phyloP scores from a whole-genome alignment of 345 rosid species.

The Corchorus capsularis region DNA sequence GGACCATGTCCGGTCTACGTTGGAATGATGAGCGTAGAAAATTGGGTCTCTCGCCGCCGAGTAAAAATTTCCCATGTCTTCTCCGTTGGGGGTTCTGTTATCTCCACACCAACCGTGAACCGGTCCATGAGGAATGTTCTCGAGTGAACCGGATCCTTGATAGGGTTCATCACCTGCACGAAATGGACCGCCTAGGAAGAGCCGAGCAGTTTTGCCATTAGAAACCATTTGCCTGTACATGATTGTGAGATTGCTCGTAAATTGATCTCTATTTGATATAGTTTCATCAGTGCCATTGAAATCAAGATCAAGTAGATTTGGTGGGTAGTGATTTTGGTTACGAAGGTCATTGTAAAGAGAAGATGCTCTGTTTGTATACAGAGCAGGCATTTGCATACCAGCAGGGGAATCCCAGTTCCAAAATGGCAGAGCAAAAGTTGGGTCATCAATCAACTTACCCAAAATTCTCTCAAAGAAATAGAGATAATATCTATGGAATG shows the following conservation, averaged over 20 bases:
- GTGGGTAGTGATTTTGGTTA: slow-evolving; percentile 39
- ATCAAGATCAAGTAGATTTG: slow-evolving; percentile 47
- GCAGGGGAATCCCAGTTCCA: slow-evolving; percentile 69
- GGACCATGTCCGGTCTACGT: slow-evolving; percentile 59
- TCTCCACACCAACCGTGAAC: slow-evolving; percentile 63
- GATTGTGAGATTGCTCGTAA: slow-evolving; percentile 42
- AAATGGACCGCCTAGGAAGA: slow-evolving; percentile 48
- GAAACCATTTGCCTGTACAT: slow-evolving; percentile 72
- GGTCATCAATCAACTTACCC: slow-evolving; percentile 56
- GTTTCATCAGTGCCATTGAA: slow-evolving; percentile 31
- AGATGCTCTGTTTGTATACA: slow-evolving; percentile 39
- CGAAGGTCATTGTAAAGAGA: slow-evolving; percentile 44
- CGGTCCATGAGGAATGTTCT: slow-evolving; percentile 53
- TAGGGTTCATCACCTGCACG: slow-evolving; percentile 55
- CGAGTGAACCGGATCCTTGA: slow-evolving; percentile 53
- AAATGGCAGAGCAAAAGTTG: slow-evolving; percentile 54
- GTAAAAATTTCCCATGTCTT: slow-evolving; percentile 68
- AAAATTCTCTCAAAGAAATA: slow-evolving; percentile 56
- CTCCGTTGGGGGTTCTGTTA: slow-evolving; percentile 42
- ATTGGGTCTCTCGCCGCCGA: slow-evolving; percentile 65
- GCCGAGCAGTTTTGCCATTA: slow-evolving; percentile 39
- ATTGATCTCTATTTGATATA: slow-evolving; percentile 20
- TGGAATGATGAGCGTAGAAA: slow-evolving; percentile 59
- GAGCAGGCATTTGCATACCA: slow-evolving; percentile 55
- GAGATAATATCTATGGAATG: slow-evolving; percentile 57